Evolutionary conservation across 2,329 filamentous ascomycete species (phyloP).

Genomic region (Domatiomyces globalis): DNA sequence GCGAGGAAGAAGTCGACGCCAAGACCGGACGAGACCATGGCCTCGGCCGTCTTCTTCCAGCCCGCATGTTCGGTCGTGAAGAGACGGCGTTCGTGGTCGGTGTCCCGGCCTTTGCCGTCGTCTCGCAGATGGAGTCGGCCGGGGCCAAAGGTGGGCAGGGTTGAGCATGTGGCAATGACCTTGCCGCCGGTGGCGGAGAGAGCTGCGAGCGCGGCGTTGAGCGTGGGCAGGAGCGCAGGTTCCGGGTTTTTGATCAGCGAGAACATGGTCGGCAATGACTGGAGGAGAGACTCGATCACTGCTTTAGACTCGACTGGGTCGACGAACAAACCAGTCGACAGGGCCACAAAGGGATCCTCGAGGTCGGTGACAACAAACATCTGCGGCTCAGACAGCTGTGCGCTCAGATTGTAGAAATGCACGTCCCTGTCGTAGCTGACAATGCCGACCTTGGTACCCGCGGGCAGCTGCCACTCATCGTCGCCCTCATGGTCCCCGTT

Average conservation of each 20-base stretch:
- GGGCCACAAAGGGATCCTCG: slow-evolving; percentile 86
- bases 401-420: slow-evolving; percentile 91
- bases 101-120: slow-evolving; percentile 70
- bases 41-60: slow-evolving; percentile 74
- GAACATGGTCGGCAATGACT: slow-evolving; percentile 72
- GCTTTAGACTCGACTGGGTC: slow-evolving; percentile 80
- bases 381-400: slow-evolving; percentile 70
- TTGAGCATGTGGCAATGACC: slow-evolving; percentile 71
- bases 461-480: slow-evolving; percentile 46
- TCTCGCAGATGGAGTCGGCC: slow-evolving; percentile 75
- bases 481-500: slow-evolving; percentile 40
- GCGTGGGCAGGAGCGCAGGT: slow-evolving; percentile 67
- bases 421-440: slow-evolving; percentile 94
- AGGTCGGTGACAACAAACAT: slow-evolving; percentile 99
- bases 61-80: slow-evolving; percentile 78
- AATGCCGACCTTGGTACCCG: slow-evolving; percentile 79
- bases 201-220: slow-evolving; percentile 73
- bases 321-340: slow-evolving; percentile 85
- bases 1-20: slow-evolving; percentile 92
- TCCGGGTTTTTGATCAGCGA: slow-evolving; percentile 79
- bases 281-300: slow-evolving; percentile 77
- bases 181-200: slow-evolving; percentile 82
- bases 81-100: slow-evolving; percentile 82
- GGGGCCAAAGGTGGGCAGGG: slow-evolving; percentile 84
- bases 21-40: slow-evolving; percentile 74